phyloP scores from a whole-genome alignment of 2,329 filamentous ascomycete genomes.

The Aspergillus sclerotialis region DNA sequence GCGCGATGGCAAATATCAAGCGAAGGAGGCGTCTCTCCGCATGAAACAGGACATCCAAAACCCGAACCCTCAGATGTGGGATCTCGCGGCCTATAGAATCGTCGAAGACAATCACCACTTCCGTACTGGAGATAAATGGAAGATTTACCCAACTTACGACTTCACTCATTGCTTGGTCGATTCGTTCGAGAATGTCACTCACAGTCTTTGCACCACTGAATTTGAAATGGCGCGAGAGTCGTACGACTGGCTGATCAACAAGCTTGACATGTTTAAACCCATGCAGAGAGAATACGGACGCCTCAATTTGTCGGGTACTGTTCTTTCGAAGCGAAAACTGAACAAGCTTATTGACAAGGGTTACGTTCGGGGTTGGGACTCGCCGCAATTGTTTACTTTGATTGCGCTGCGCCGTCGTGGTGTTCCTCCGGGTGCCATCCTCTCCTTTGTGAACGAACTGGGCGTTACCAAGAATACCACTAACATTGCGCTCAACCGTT shows the following conservation, averaged over 20 bases:
- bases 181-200: slow-evolving; percentile 85
- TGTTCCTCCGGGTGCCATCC: slow-evolving; percentile 78
- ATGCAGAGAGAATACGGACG: slow-evolving; percentile 89
- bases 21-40: slow-evolving; percentile 73
- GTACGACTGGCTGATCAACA: slow-evolving; percentile 85
- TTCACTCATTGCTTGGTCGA: slow-evolving; percentile 66
- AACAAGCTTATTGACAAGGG: slow-evolving; percentile 68
- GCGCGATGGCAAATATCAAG: slow-evolving; percentile 84
- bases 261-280: slow-evolving; percentile 74
- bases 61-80: slow-evolving; percentile 94
- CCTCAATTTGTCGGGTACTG: slow-evolving; percentile 73
- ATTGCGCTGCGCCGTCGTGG: slow-evolving; percentile 77
- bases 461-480: slow-evolving; percentile 78
- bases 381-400: slow-evolving; percentile 81
- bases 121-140: slow-evolving; percentile 76
- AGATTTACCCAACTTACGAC: slow-evolving; percentile 92
- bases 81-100: slow-evolving; percentile 84
- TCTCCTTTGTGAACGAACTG: slow-evolving; percentile 84
- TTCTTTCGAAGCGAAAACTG: slow-evolving; percentile 81
- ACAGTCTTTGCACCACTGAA: slow-evolving; percentile 88
- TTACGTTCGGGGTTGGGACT: slow-evolving; percentile 83
- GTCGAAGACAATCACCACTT: slow-evolving; percentile 42
- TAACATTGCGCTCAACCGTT: slow-evolving; percentile 71
- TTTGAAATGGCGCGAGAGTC: slow-evolving; percentile 78
- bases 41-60: slow-evolving; percentile 86